phyloP scores from a whole-genome alignment of 345 rosid species.

The Eucalyptus lansdowneana region DNA sequence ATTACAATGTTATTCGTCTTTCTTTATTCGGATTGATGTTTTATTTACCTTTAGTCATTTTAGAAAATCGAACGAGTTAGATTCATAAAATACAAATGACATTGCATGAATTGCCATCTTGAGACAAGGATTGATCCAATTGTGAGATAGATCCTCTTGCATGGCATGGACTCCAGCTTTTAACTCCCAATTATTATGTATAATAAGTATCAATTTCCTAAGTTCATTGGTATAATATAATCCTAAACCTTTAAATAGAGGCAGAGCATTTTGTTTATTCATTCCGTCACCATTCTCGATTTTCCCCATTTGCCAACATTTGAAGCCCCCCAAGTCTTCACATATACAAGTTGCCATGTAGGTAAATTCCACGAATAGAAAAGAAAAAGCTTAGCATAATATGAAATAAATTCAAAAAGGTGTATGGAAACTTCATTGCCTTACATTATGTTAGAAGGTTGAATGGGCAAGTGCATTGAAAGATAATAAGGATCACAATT shows the following conservation, averaged over 20 bases:
- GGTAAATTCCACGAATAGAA: not conserved
- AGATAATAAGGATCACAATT: not conserved
- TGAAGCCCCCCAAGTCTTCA: not conserved
- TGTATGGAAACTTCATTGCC: not conserved
- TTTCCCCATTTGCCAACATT: not conserved
- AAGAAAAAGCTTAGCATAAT: not conserved
- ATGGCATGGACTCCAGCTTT: not conserved
- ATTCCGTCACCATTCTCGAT: accelerated
- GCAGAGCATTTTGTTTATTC: accelerated
- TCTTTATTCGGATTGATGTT: not conserved
- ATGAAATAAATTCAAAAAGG: too few relatives aligned
- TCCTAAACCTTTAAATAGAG: not conserved
- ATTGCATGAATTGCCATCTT: not conserved
- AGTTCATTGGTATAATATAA: not conserved
- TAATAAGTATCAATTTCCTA: too few relatives aligned
- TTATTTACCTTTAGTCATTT: not conserved
- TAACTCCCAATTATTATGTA: too few relatives aligned
- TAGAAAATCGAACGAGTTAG: not conserved
- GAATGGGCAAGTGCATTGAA: not conserved
- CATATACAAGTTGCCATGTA: too few relatives aligned
- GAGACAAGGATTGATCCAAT: not conserved
- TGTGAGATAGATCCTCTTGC: not conserved
- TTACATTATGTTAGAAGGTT: not conserved
- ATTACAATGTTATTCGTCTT: not conserved
- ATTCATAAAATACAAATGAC: not conserved